Conservation (phyloP, 2,329 filamentous ascomycete species). For the Colletotrichum phormii region DNA sequence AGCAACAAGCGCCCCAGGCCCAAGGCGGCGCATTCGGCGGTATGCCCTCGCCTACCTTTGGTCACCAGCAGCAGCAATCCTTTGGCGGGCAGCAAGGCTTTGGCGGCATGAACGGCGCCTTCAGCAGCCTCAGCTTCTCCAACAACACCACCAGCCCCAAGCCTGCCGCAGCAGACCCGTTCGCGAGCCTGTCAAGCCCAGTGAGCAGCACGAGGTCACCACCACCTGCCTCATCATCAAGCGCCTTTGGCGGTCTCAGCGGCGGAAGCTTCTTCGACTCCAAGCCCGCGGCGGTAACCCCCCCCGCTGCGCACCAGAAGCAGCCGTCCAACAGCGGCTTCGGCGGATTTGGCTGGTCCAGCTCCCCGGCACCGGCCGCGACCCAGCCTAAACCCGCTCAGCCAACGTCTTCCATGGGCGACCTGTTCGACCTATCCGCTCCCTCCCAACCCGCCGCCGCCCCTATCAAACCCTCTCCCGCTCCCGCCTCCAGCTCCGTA, state of each 20-base stretch:
- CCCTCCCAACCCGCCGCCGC: conserved; percentile 52
- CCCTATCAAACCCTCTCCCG: conserved; percentile 51
- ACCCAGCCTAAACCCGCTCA: conserved; percentile 55
- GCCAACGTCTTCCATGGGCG: conserved; percentile 71
- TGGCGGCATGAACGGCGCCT: conserved; percentile 83
- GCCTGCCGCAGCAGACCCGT: conserved; percentile 64
- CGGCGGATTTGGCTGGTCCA: conserved; percentile 74
- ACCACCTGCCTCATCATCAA: conserved; percentile 48
- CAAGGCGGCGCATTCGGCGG: conserved; percentile 71
- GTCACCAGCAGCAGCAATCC: conserved; percentile 60
- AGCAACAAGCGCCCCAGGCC: conserved; percentile 61
- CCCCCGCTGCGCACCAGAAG: conserved; percentile 60
- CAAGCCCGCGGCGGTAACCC: conserved; percentile 69
- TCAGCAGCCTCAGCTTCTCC: conserved; percentile 59
- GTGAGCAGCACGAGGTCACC: conserved; percentile 47
- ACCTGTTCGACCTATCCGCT: conserved; percentile 83
- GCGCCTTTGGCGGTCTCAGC: conserved; percentile 65
- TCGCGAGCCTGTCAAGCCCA: conserved; percentile 67
- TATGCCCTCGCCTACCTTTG: conserved; percentile 68
- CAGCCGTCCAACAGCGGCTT: conserved; percentile 70
- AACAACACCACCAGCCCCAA: conserved; percentile 56
- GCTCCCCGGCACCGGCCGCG: conserved; percentile 54
- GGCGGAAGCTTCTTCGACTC: conserved; percentile 88
- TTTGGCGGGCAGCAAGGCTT: conserved; percentile 59
- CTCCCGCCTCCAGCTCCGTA: conserved; percentile 68